Conservation (phyloP, 768 basidiomycete species). For the Kwoniella newhampshirensis region DNA sequence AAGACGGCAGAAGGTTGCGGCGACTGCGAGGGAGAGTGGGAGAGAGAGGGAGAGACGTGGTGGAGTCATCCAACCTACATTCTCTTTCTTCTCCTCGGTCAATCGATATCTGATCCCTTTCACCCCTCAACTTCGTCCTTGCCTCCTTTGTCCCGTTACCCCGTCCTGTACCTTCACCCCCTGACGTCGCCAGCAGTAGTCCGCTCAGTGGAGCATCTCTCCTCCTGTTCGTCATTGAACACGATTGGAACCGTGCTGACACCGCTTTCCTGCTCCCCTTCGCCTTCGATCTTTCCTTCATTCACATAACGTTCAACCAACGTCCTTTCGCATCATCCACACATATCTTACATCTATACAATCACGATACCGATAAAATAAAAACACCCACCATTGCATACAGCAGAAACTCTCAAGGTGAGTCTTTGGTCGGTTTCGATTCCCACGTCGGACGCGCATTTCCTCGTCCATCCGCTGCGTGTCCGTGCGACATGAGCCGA, state of each 20-base stretch:
- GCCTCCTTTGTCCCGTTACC: constrained; percentile 1
- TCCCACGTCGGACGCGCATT: too few species aligned
- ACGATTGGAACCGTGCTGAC: constrained; percentile 13
- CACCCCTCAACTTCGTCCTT: not conserved
- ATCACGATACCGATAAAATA: not conserved
- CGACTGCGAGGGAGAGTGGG: not conserved
- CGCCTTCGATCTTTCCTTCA: not conserved
- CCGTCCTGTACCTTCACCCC: not conserved
- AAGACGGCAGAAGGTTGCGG: not conserved
- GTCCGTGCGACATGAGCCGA: too few species aligned
- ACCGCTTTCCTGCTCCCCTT: constrained; percentile 1
- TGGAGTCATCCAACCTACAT: constrained; percentile 25
- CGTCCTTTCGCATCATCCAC: too few species aligned
- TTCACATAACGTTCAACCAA: not conserved
- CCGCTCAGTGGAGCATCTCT: not conserved
- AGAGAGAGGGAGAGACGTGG: constrained; percentile 4
- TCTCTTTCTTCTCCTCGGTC: not conserved
- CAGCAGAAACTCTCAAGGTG: too few species aligned
- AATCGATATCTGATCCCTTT: not conserved
- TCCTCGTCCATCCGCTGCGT: too few species aligned
- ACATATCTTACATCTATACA: not conserved
- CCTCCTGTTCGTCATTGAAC: not conserved
- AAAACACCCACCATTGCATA: too few species aligned
- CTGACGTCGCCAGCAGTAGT: constrained; percentile 9
- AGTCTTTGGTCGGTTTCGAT: too few species aligned